Evolutionary conservation across 352 stramenopile species (phyloP).

Genomic region (Pythium aphanidermatum): DNA sequence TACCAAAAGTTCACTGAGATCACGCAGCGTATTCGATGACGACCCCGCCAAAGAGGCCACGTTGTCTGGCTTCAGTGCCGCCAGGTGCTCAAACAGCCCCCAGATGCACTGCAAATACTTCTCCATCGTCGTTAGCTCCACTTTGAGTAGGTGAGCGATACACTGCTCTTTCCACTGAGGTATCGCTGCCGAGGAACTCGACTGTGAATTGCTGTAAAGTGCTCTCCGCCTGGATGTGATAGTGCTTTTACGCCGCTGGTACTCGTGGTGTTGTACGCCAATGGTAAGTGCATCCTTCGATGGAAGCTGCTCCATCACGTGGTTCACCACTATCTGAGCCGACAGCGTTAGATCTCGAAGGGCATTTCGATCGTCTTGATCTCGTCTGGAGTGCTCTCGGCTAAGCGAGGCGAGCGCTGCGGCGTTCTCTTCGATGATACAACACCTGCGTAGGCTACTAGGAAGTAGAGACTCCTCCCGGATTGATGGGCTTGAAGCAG

Average conservation of each 20-base stretch:
- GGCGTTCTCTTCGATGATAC: background rate
- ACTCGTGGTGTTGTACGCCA: conserved; percentile 36
- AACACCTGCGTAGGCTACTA: background rate
- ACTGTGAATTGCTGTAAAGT: conserved; percentile 1
- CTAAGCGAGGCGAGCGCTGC: background rate
- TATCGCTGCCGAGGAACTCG: conserved; percentile 6
- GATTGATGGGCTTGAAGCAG: background rate
- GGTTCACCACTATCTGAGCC: conserved; percentile 22
- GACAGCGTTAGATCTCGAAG: background rate
- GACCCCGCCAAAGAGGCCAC: background rate
- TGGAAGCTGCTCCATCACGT: conserved; percentile 21
- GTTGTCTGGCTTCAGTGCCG: conserved; percentile 22
- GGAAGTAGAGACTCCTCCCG: conserved; percentile 5
- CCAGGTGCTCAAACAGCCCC: conserved; percentile 27
- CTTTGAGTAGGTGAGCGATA: conserved; percentile 27
- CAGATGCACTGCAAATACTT: conserved; percentile 37
- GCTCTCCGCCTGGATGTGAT: conserved; percentile 29
- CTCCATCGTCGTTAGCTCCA: conserved; percentile 49
- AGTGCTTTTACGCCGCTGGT: conserved; percentile 33
- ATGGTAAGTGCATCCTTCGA: conserved; percentile 25
- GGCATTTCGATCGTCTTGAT: too few species aligned
- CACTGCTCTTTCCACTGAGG: conserved; percentile 22
- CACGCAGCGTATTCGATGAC: background rate
- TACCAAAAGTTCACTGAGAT: conserved; percentile 8
- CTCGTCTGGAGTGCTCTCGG: background rate